A percentile compares a stretch with the other conserved stretches of the same genome.
Evolutionary conservation across 768 basidiomycete genomes (phyloP).

Genomic region (Udeniomyces megalosporus): DNA sequence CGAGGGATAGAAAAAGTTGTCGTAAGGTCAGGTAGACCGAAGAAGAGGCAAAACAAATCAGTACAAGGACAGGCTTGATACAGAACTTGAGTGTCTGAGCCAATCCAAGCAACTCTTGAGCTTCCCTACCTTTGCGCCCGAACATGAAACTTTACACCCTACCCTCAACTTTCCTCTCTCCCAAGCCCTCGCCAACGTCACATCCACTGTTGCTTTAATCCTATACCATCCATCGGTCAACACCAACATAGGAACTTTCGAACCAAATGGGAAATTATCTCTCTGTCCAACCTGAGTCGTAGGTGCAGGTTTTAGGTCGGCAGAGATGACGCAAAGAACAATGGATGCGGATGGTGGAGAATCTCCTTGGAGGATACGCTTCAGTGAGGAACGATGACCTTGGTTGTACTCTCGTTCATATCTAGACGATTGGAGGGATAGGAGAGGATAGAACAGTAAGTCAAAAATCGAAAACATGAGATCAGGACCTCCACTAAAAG

Average conservation of each 20-base stretch:
- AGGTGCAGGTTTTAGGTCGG: slow-evolving; percentile 37
- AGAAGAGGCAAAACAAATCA: not conserved
- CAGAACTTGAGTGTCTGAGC: not conserved
- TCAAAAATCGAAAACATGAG: not conserved
- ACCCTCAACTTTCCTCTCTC: slow-evolving; percentile 47
- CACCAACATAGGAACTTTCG: slow-evolving; percentile 47
- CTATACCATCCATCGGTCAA: slow-evolving; percentile 98
- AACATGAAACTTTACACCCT: slow-evolving; percentile 69
- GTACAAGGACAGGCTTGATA: not conserved
- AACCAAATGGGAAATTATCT: not conserved
- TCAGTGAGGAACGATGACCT: slow-evolving; percentile 63
- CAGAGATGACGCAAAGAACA: slow-evolving; percentile 65
- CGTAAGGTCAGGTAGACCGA: not conserved
- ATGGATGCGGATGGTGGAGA: slow-evolving; percentile 61
- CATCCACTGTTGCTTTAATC: slow-evolving; percentile 59
- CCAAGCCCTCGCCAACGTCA: slow-evolving; percentile 52
- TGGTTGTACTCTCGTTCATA: slow-evolving; percentile 74
- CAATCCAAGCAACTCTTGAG: slow-evolving; percentile 24
- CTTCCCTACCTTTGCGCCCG: slow-evolving; percentile 55
- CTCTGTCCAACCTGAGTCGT: not conserved
- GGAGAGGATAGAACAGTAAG: not conserved
- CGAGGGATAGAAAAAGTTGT: not conserved
- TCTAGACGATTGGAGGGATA: slow-evolving; percentile 31
- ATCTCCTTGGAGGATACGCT: slow-evolving; percentile 68
- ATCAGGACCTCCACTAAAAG: not conserved